Base-by-base conservation (phyloP, 1,284 basidiomycete genomes). In the Trametes polyzona region DNA sequence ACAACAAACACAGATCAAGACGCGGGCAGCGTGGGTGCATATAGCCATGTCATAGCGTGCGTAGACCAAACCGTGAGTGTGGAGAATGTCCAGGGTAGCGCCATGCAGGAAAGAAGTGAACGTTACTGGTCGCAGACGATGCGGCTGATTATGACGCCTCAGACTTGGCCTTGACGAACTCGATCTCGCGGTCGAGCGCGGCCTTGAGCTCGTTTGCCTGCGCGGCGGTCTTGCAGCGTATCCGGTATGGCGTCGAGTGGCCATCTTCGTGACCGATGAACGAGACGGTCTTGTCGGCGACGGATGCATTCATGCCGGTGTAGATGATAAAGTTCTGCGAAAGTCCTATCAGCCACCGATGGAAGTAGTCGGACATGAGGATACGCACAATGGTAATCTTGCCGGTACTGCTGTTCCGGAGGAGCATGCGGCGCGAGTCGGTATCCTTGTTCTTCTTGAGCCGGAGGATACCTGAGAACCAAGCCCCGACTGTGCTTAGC, bases 191-290 rank as follows among this genome's bases (percentile, higher is more conserved):
- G 29, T 88, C 83, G 21, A 93, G 67, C 10, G 81, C 83, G 16
- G 76, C 77, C 63, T 84, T 84, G 59, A 92, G 71, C 41, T 79
- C 80, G 30, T 64, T 72, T 0, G 89, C 90, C 43, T 82, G 77
- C 5, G 82, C 81, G 57, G 86, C 83, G 7, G 81, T 87, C 70
- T 84, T 84, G 36, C 88, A 75, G 21, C 86, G 80, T 37, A 93
- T 69, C 59, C 76, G 81, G 71, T 86, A 93, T 8, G 84, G 81
- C 48, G 80, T 78, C 33, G 84, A 76, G 23, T 71, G 72, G 29
- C 82, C 84, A 29, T 80, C 76, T 42, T 87, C 86, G 62, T 88
- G 86, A n/a, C 89, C 89, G 19, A 90, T 74, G 65, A 92, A 87
- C 4, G 82, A 79, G 9, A 92, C 65, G 0, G 75, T 62, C 57